Conservation (phyloP, 768 basidiomycete genomes). For the Lactarius pseudohatsudake region DNA sequence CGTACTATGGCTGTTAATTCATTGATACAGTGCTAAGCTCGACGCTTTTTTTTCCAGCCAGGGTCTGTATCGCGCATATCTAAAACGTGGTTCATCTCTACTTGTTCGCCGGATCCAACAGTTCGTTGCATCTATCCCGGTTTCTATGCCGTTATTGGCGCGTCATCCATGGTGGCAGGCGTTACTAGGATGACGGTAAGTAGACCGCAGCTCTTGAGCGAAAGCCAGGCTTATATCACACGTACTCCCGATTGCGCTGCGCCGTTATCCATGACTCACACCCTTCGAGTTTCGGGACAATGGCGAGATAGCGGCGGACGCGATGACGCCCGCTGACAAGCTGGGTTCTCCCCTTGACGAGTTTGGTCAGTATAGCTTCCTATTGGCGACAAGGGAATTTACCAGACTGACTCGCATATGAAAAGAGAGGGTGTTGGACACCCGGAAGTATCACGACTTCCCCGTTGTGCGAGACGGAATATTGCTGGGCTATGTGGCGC, state of each 20-base stretch:
- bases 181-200: conserved; percentile 78
- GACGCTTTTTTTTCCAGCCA: conserved; percentile 45
- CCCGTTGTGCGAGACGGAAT: conserved; percentile 55
- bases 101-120: conserved; percentile 73
- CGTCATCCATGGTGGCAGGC: conserved; percentile 72
- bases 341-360: conserved; percentile 48
- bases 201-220: not conserved
- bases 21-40: not conserved
- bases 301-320: conserved; percentile 57
- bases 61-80: conserved; percentile 62
- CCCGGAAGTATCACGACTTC: conserved; percentile 57
- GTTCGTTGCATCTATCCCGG: conserved; percentile 70
- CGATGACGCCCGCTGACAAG: conserved; percentile 55
- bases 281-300: conserved; percentile 63
- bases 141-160: conserved; percentile 76
- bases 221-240: conserved; percentile 44
- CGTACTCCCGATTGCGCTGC: conserved; percentile 71
- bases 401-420: conserved; percentile 3
- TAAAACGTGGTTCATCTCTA: conserved; percentile 65
- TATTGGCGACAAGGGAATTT: not conserved
- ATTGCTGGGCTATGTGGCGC: conserved; percentile 63
- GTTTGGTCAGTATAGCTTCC: conserved; percentile 40
- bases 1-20: conserved; percentile 43
- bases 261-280: conserved; percentile 69
- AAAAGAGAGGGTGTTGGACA: conserved; percentile 44